Conservation (phyloP, 2,329 filamentous ascomycete species). For the Venturia effusa region DNA sequence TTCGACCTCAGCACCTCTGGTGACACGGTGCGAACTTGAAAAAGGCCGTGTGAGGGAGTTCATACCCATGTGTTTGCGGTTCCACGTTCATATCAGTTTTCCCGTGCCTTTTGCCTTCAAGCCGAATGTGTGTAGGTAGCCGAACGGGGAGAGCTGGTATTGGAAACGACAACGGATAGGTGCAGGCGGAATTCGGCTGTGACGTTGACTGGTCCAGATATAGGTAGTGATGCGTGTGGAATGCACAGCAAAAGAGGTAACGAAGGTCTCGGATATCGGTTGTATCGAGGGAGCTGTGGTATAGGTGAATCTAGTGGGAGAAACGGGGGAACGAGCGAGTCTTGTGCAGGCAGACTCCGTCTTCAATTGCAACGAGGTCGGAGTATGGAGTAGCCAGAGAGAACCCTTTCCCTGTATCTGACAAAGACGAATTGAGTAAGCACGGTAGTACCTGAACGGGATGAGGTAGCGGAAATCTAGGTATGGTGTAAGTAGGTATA, state of each 20-base stretch:
- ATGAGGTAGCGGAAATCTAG: background rate
- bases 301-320: background rate
- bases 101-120: constrained; percentile 7
- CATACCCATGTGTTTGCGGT: constrained; percentile 31
- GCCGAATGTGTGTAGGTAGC: constrained; percentile 7
- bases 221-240: background rate
- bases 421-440: background rate
- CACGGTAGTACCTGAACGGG: background rate
- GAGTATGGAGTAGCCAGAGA: background rate
- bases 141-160: constrained; percentile 6
- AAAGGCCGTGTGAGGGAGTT: constrained; percentile 16
- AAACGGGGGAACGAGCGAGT: background rate
- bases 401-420: background rate
- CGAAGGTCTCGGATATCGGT: background rate
- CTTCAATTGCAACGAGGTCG: background rate
- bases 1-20: constrained; percentile 5
- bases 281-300: background rate
- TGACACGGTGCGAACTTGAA: constrained; percentile 15
- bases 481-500: background rate
- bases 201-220: constrained; percentile 5
- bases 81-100: constrained; percentile 29
- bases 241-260: background rate
- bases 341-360: background rate
- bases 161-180: constrained; percentile 9
- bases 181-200: constrained; percentile 10